Percentiles rank a stretch among this genome's conserved stretches.
Conservation (phyloP, 192 early-diverging fungal genomes). For the Ambispora gerdemannii region DNA sequence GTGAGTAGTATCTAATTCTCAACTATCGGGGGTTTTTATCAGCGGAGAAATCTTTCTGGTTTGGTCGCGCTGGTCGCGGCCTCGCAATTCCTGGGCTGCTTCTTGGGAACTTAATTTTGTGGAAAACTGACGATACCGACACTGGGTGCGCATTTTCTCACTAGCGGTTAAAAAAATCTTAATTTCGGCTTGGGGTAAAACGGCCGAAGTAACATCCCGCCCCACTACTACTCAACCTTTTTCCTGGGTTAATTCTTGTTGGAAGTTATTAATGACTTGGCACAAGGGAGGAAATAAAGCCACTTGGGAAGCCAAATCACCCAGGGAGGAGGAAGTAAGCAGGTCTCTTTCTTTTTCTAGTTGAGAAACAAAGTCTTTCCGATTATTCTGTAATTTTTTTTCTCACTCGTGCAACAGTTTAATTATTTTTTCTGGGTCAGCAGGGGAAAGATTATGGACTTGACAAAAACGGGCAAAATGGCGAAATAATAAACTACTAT, state of each 20-base stretch:
- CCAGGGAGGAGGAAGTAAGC: not conserved
- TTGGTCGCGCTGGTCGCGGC: not conserved
- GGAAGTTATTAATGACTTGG: not conserved
- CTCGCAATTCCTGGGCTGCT: not conserved
- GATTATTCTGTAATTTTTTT: not conserved
- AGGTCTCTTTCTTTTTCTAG: not conserved
- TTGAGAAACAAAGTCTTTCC: not conserved
- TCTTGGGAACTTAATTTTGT: not conserved
- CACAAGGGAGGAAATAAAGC: not conserved
- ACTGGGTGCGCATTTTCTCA: not conserved
- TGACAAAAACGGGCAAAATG: constrained; percentile 19
- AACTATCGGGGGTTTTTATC: not conserved
- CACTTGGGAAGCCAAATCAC: constrained; percentile 4
- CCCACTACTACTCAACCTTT: not conserved
- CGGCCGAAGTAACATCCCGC: not conserved
- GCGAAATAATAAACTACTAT: constrained; percentile 20
- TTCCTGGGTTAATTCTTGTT: not conserved
- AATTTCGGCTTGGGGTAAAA: not conserved
- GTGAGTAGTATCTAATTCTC: constrained; percentile 12
- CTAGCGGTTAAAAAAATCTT: constrained; percentile 9
- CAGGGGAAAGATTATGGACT: not conserved
- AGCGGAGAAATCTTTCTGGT: not conserved
- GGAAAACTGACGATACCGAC: not conserved
- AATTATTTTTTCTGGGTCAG: not conserved
- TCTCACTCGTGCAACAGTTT: not conserved